A percentile compares a stretch with the other conserved stretches of the same genome.
Conservation (phyloP, 345 rosid species). For the Lepidium didymum region DNA sequence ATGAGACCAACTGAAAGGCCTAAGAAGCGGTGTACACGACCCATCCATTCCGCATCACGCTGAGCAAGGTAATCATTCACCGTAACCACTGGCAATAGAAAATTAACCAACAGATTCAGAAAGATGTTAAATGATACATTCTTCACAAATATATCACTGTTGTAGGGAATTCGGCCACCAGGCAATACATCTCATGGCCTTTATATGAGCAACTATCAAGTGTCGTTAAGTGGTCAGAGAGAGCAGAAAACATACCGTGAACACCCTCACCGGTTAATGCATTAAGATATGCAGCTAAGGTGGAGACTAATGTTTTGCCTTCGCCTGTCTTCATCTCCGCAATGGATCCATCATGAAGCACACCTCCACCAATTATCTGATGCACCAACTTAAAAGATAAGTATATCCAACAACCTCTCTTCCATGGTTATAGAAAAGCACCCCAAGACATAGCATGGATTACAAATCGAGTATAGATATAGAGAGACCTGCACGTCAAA, state of each 20-base stretch:
- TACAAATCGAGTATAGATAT: background rate
- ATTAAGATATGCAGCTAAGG: conserved; percentile 94
- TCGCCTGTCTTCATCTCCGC: conserved; percentile 99
- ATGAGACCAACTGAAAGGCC: conserved; percentile 97
- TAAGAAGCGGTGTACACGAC: conserved; percentile 84
- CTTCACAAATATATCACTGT: background rate
- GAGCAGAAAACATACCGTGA: conserved; percentile 59
- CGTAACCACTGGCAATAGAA: conserved; percentile 69
- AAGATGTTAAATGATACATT: background rate
- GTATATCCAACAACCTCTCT: conserved; percentile 9
- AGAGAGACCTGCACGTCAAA: conserved; percentile 87
- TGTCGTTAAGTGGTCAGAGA: background rate
- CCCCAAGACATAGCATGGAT: background rate
- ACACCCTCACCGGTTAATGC: conserved; percentile 91
- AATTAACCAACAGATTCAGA: conserved; percentile 4
- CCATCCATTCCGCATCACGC: conserved; percentile 99
- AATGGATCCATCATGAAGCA: conserved; percentile 95
- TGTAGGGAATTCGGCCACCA: background rate
- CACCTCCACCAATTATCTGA: conserved; percentile 94
- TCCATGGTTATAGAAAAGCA: background rate
- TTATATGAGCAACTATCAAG: background rate
- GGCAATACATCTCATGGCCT: conserved; percentile 1
- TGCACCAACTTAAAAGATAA: conserved; percentile 17
- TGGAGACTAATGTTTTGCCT: conserved; percentile 93
- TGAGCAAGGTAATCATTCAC: conserved; percentile 95